phyloP scores from a whole-genome alignment of 768 basidiomycete species.

The Russula earlei region DNA sequence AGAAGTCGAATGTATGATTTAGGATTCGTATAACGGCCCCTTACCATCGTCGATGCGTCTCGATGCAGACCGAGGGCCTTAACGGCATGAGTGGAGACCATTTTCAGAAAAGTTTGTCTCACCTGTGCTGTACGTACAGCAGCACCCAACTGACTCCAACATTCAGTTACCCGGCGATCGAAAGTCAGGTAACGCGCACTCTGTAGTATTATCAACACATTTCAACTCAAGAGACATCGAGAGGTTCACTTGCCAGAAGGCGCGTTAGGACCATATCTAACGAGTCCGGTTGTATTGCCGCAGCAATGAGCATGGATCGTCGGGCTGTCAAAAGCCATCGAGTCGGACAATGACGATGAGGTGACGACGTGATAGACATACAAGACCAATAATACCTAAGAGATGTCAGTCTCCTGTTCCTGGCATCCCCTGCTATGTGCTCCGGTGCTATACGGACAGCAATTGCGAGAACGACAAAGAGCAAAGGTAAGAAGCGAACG shows the following conservation, averaged over 20 bases:
- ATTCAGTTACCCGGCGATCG: slow-evolving; percentile 84
- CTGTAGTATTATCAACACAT: slow-evolving; percentile 28
- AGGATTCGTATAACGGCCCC: slow-evolving; percentile 21
- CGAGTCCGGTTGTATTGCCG: slow-evolving; percentile 88
- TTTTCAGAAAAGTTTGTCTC: neutral
- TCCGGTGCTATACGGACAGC: slow-evolving; percentile 81
- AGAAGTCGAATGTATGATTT: slow-evolving; percentile 5
- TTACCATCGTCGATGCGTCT: slow-evolving; percentile 75
- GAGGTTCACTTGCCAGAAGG: slow-evolving; percentile 44
- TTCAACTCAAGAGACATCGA: neutral
- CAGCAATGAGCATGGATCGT: slow-evolving; percentile 79
- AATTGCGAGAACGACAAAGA: slow-evolving; percentile 89
- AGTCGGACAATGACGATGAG: slow-evolving; percentile 14
- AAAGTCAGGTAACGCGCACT: slow-evolving; percentile 62
- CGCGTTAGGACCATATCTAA: slow-evolving; percentile 87
- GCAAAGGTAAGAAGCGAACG: slow-evolving; percentile 78
- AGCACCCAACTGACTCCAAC: slow-evolving; percentile 92
- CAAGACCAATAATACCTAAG: slow-evolving; percentile 94
- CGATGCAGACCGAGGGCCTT: slow-evolving; percentile 80
- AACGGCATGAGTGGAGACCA: neutral
- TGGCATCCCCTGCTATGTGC: slow-evolving; percentile 70
- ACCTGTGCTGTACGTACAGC: slow-evolving; percentile 82
- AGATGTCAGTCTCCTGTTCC: slow-evolving; percentile 66
- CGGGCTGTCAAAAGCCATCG: slow-evolving; percentile 47
- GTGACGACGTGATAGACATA: slow-evolving; percentile 34